Evolutionary conservation across 2,329 filamentous ascomycete genomes (phyloP).

Genomic region (Juglanconis sp.): DNA sequence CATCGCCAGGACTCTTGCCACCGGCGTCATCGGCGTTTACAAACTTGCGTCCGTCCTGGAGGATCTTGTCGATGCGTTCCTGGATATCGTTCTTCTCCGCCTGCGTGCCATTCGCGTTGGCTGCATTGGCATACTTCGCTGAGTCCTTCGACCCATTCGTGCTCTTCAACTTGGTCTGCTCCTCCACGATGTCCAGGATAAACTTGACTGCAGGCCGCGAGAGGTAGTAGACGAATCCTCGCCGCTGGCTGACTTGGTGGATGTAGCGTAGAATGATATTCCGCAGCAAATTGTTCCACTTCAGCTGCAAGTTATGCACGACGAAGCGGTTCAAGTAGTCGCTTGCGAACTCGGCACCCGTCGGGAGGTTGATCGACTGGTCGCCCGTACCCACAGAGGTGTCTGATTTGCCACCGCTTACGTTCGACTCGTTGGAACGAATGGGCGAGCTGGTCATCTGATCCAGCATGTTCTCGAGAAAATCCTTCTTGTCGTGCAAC

Average conservation of each 20-base stretch:
- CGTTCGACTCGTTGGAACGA: slow-evolving; percentile 21
- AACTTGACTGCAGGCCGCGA: slow-evolving; percentile 95
- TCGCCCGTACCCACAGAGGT: slow-evolving; percentile 51
- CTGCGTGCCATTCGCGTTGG: slow-evolving; percentile 35
- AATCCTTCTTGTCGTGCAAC: slow-evolving; percentile 55
- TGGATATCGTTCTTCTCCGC: slow-evolving; percentile 56
- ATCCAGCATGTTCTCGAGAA: slow-evolving; percentile 56
- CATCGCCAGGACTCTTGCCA: slow-evolving; percentile 21
- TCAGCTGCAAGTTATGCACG: slow-evolving; percentile 93
- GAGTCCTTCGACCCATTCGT: slow-evolving; percentile 26
- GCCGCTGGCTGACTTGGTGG: slow-evolving; percentile 91
- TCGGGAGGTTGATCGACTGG: slow-evolving; percentile 62
- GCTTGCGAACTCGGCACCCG: slow-evolving; percentile 78
- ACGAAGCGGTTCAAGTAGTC: slow-evolving; percentile 99
- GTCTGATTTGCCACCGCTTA: slow-evolving; percentile 32
- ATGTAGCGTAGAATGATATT: slow-evolving; percentile 97
- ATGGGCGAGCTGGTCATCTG: slow-evolving; percentile 40
- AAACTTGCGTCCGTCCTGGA: slow-evolving; percentile 80
- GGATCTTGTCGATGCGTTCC: slow-evolving; percentile 79
- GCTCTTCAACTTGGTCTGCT: slow-evolving; percentile 73
- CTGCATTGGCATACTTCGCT: slow-evolving; percentile 18
- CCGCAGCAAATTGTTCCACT: slow-evolving; percentile 95
- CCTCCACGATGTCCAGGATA: slow-evolving; percentile 94
- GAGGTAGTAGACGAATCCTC: slow-evolving; percentile 97
- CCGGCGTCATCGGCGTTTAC: slow-evolving; percentile 65